Conservation (phyloP, 2,329 filamentous ascomycete species). For the Cordyceps sp. region DNA sequence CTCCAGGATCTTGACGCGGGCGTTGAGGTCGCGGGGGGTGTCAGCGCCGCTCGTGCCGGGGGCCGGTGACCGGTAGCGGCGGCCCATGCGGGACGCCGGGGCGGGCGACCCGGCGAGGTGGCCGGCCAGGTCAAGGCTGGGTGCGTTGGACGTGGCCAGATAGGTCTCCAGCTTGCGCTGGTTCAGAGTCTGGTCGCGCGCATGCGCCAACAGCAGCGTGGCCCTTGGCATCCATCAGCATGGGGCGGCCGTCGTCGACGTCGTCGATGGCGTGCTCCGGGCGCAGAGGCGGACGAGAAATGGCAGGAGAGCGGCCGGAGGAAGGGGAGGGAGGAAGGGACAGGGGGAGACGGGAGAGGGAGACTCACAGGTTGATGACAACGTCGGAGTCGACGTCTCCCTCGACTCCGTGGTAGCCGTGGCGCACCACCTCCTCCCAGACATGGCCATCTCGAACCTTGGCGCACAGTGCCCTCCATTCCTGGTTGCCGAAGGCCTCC, state of each 20-base stretch:
- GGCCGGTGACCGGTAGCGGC: conserved; percentile 27
- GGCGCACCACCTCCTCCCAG: conserved; percentile 85
- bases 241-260: background rate
- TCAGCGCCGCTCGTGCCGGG: conserved; percentile 48
- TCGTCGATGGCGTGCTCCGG: background rate
- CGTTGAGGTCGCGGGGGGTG: conserved; percentile 69
- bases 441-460: conserved; percentile 79
- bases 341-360: background rate
- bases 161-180: conserved; percentile 81
- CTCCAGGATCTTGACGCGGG: conserved; percentile 82
- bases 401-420: conserved; percentile 77
- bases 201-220: conserved; percentile 81
- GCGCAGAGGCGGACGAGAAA: too few relatives aligned
- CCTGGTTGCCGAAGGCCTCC: conserved; percentile 65
- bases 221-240: conserved; percentile 35
- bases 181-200: conserved; percentile 65
- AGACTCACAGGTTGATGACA: conserved; percentile 64
- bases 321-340: background rate
- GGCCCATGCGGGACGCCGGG: conserved; percentile 16
- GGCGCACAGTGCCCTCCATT: conserved; percentile 67
- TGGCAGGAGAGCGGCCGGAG: too few relatives aligned
- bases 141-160: conserved; percentile 59
- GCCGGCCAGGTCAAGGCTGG: conserved; percentile 54
- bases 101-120: conserved; percentile 35
- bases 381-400: conserved; percentile 90